Evolutionary conservation across 1,284 basidiomycete genomes (phyloP).

Genomic region (Microbotryum lychnidis-dioicae): DNA sequence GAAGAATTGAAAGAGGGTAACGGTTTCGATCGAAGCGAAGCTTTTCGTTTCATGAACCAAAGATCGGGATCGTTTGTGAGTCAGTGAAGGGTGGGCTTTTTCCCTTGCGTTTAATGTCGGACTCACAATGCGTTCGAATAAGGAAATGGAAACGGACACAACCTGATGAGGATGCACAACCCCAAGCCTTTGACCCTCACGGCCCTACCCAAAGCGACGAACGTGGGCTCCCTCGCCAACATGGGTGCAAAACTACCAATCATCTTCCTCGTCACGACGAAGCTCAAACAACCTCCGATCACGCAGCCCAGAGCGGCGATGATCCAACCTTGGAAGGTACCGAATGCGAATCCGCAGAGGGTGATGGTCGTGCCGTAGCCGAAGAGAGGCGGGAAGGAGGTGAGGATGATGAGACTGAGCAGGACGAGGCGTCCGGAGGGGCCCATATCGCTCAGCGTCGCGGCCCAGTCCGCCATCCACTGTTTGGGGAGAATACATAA

Average conservation of each 20-base stretch:
- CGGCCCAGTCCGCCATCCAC: conserved; percentile 59
- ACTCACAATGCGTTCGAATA: conserved; percentile 58
- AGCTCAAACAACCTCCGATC: conserved; percentile 58
- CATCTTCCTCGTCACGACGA: conserved; percentile 40
- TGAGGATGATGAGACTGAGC: conserved; percentile 43
- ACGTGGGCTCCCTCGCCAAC: conserved; percentile 20
- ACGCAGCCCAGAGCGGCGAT: conserved; percentile 57
- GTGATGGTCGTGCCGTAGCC: conserved; percentile 60
- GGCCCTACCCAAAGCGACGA: conserved; percentile 41
- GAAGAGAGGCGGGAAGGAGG: conserved; percentile 68
- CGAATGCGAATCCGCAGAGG: conserved; percentile 72
- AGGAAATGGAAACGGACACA: conserved; percentile 62
- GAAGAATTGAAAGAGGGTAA: conserved; percentile 63
- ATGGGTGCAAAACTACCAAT: conserved; percentile 18
- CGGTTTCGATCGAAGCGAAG: conserved; percentile 56
- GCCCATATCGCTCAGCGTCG: conserved; percentile 50
- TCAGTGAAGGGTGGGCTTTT: neutral
- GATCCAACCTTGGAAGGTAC: conserved; percentile 57
- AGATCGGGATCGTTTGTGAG: conserved; percentile 1
- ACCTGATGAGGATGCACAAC: conserved; percentile 61
- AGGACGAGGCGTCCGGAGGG: conserved; percentile 55
- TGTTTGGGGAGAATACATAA: conserved; percentile 41
- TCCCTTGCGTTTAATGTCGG: too few species aligned
- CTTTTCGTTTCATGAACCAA: neutral
- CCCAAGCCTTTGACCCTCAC: conserved; percentile 61